A percentile compares a stretch with the other conserved stretches of the same genome.
These are phyloP conservation scores for Iris macrosiphon DNA, from an alignment of 106 monocot species.

Conservation along the genomic window DNA sequence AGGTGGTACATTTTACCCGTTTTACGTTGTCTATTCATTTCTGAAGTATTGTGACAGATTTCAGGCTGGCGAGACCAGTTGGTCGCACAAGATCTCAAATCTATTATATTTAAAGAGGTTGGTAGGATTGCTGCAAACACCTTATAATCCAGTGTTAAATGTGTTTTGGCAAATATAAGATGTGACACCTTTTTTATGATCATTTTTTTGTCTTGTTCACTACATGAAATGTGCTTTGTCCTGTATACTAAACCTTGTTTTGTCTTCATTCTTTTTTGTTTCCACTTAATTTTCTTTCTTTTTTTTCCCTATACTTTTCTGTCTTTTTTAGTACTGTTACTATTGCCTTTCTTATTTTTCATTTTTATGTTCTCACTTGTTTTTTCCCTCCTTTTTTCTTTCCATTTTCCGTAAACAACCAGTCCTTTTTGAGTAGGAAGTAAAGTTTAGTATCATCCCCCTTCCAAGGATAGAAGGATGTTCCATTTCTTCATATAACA, in stretches of 20 bases:
- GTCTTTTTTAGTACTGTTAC: background rate
- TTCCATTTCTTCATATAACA: too few species aligned
- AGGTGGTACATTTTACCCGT: background rate
- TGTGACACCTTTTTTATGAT: background rate
- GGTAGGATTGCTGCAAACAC: background rate
- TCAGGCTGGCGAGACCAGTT: conserved; percentile 69
- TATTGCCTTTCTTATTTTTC: background rate
- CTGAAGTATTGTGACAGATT: conserved; percentile 15
- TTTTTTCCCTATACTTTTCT: background rate
- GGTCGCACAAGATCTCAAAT: conserved; percentile 46
- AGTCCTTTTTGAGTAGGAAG: background rate
- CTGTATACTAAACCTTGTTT: background rate
- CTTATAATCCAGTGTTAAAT: background rate
- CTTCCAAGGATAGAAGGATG: too few species aligned
- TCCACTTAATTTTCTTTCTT: background rate
- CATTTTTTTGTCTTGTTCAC: background rate
- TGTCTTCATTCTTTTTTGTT: background rate
- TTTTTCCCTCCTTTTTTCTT: background rate
- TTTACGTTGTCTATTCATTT: background rate
- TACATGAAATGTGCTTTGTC: background rate
- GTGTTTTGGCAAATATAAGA: background rate
- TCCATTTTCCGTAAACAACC: too few species aligned
- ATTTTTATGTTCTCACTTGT: background rate
- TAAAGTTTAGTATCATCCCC: background rate
- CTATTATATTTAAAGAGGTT: conserved; percentile 79